Base-by-base conservation (phyloP, 139 green algal genomes). In the Tetratostichococcus sp. region DNA sequence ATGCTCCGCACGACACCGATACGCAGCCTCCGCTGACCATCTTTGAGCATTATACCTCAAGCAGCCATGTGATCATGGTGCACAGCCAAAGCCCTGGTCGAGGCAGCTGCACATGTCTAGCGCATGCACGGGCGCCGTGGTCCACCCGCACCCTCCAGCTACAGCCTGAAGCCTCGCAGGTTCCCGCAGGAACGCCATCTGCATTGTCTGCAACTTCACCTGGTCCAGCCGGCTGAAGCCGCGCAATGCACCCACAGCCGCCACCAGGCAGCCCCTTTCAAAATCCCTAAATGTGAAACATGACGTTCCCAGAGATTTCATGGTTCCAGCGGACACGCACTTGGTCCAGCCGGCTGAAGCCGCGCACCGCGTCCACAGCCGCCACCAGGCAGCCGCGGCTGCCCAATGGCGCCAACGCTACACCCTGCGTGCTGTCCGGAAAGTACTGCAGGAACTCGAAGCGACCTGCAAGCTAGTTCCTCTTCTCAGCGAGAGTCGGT, bases 171-270 rank as follows among this genome's bases (percentile, higher is more conserved):
- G 39, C 39, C 39, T 50, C 39, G 11, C 8, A 21, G 11, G 39
- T 11, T 21, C 11, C 11, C 8, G 11, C 6, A 11, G 39, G 39
- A 21, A 11, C 39, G 39, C 39, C 39, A n/a, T 50, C 39, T 50
- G 39, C 39, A n/a, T n/a, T n/a, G 8, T 50, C 8, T 50, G 39
- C 39, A 50, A 6, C 6, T 43, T 1, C 42, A 90, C 85, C 86
- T 97, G 93, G 78, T 97, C 93, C 31, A 95, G 65, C 0, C 82
- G 80, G n/a, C 80, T 91, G 69, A 97, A 90, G 26, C 88, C 91
- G 2, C 93, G 80, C 65, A 93, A 81, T 14, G 87, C 92, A 79
- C 92, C 89, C 5, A 80, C 85, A 30, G 78, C 89, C 6, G 86
- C 82, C 0, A 97, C 83, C 30, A 97, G 70, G 70, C 94, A 84